Evolutionary conservation across 805 yeast species (phyloP), one percentile per base, ranked within the genome.

Genomic region (Citeromyces nyonsensis): DNA sequence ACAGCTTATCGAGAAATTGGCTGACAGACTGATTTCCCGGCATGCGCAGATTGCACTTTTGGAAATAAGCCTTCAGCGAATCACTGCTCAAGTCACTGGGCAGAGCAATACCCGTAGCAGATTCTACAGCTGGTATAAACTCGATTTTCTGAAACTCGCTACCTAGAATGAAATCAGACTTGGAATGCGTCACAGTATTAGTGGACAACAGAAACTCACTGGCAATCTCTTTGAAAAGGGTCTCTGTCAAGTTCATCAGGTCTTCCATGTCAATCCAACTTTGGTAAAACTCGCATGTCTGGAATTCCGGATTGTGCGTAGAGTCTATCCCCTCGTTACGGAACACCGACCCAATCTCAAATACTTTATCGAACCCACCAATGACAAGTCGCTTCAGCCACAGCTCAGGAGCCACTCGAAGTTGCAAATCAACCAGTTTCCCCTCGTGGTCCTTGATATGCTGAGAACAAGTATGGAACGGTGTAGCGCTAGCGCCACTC

Each of bases 401-500:
- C 54, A 88, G 70, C 66, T 88, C 98, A 37, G 98, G 98, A 26
- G 98, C 98, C 61, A 88, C 78, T 71, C 98, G 82, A 94, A 88
- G 80, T 66, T 61, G 88, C 82, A 88, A 80, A 50, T 88, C 91
- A 84, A 91, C 76, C 62, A 83, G 76, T 55, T 91, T 73, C 52
- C 91, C 97, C 53, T 88, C 91, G 64, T 88, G 97, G 55, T 91
- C 97, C 15, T 53, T 44, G 36, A 61, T 33, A 20, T 62, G 63
- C 2, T 32, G 40, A 10, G 53, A 45, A 2, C 40, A 33, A 35
- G 97, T 91, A 45, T 81, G 65, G 59, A 88, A 88, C 28, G 98
- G 98, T 65, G 85, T 88, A 45, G 98, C 98, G 40, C 97, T 91
- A 45, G 98, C 98, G 63, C 98, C 98, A 56, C 97, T 97, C 38